Percentiles rank a stretch among this genome's conserved stretches.
These are phyloP conservation scores for Carex pumila DNA, from an alignment of 176 grass and related monocot species.

Conservation along the genomic window DNA sequence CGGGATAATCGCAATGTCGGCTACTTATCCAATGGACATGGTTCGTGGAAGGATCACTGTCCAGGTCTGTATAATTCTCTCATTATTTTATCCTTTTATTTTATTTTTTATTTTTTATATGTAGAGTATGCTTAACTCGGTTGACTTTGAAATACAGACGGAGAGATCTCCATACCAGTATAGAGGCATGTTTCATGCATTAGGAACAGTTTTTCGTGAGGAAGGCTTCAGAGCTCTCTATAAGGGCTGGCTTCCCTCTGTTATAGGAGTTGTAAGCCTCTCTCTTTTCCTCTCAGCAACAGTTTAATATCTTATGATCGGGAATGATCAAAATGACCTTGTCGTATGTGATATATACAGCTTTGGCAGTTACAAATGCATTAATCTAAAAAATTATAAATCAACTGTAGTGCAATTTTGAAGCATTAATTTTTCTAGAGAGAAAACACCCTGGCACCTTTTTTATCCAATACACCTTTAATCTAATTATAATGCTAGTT, in stretches of 20 bases:
- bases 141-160: constrained; percentile 47
- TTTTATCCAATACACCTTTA: not conserved
- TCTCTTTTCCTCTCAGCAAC: not conserved
- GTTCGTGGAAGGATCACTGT: constrained; percentile 97
- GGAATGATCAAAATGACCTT: not conserved
- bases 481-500: not conserved
- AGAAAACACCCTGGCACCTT: not conserved
- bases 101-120: not conserved
- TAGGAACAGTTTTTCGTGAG: constrained; percentile 88
- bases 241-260: constrained; percentile 98
- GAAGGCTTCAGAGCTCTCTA: constrained; percentile 98
- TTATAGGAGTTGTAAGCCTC: constrained; percentile 88
- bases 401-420: not conserved
- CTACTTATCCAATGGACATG: constrained; percentile 99
- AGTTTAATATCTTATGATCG: not conserved
- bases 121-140: not conserved
- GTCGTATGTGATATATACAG: not conserved
- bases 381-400: not conserved
- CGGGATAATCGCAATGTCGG: constrained; percentile 99
- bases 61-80: constrained; percentile 42
- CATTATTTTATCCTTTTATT: not conserved
- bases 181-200: constrained; percentile 96
- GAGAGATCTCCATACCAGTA: constrained; percentile 94
- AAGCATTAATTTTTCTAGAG: not conserved
- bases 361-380: not conserved